Evolutionary conservation across 1,284 basidiomycete genomes (phyloP).

Genomic region (Moniliella sp.): DNA sequence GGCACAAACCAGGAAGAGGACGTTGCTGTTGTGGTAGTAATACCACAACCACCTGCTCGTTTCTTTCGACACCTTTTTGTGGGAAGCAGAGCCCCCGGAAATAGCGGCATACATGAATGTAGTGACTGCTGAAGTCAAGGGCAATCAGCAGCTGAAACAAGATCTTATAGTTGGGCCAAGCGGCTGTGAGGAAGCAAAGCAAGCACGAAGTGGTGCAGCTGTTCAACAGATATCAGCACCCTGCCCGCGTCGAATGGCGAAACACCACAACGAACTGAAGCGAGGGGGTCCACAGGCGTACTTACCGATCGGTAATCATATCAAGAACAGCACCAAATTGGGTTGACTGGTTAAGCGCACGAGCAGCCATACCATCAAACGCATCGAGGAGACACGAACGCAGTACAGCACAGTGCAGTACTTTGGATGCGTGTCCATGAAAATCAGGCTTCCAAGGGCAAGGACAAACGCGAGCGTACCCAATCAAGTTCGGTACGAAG

Average conservation of each 20-base stretch:
- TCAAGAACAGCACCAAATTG: slow-evolving; percentile 95
- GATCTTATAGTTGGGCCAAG: slow-evolving; percentile 60
- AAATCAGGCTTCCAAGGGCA: slow-evolving; percentile 68
- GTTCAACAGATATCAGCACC: background rate
- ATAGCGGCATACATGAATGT: slow-evolving; percentile 98
- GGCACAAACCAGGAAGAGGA: slow-evolving; percentile 81
- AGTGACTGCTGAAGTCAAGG: slow-evolving; percentile 91
- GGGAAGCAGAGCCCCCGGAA: too few species aligned
- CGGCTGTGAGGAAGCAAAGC: slow-evolving; percentile 73
- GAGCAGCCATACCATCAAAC: slow-evolving; percentile 81
- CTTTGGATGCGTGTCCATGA: slow-evolving; percentile 62
- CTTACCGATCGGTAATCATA: slow-evolving; percentile 96
- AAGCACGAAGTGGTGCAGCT: slow-evolving; percentile 90
- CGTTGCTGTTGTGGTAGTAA: slow-evolving; percentile 78
- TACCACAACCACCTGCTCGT: slow-evolving; percentile 73
- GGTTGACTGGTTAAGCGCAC: slow-evolving; percentile 63
- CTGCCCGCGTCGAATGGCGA: too few species aligned
- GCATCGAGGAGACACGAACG: slow-evolving; percentile 87
- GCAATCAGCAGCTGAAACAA: slow-evolving; percentile 85
- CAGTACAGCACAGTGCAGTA: slow-evolving; percentile 74
- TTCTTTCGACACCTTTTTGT: slow-evolving; percentile 73
- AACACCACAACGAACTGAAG: too few species aligned
- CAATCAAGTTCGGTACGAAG: slow-evolving; percentile 89
- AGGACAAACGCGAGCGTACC: slow-evolving; percentile 76
- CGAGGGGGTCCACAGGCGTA: slow-evolving; percentile 4